Percentiles rank a stretch among this genome's conserved stretches.
phyloP scores from a whole-genome alignment of 139 green algal species.

The Chlamydomonas eustigma region DNA sequence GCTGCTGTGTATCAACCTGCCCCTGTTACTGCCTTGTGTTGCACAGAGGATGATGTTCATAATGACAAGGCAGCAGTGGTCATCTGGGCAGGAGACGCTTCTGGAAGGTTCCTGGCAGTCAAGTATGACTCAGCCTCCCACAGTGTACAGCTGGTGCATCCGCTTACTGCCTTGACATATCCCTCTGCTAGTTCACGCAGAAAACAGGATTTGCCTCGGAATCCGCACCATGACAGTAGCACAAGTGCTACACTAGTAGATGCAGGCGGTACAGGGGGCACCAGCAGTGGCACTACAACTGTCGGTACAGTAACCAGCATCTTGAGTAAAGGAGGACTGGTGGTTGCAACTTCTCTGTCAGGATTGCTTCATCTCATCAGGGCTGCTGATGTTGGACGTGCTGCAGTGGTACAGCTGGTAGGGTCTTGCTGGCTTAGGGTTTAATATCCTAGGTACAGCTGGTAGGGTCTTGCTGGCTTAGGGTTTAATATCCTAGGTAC shows the following conservation, averaged over 20 bases:
- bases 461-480: no score
- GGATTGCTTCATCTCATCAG: constrained; percentile 12
- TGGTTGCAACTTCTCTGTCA: not conserved
- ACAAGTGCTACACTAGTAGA: no score
- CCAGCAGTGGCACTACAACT: no score
- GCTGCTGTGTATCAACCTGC: not conserved
- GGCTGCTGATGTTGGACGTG: not conserved
- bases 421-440: not conserved
- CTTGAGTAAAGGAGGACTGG: not conserved
- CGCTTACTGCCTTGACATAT: not conserved
- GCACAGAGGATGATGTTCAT: not conserved
- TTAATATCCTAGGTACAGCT: no score
- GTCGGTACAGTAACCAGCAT: not conserved
- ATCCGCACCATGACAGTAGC: no score
- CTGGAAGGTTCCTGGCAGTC: not conserved
- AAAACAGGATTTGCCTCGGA: no score
- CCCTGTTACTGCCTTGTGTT: constrained; percentile 5
- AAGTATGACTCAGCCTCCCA: constrained; percentile 1
- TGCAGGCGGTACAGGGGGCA: no score
- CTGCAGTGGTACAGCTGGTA: not conserved
- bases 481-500: no score
- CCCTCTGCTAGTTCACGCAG: no score
- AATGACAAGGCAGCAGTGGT: no score
- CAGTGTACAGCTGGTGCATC: constrained; percentile 2
- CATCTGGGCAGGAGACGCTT: constrained; percentile 14